Percentiles rank a stretch among this genome's conserved stretches.
phyloP scores from a whole-genome alignment of 371 early-diverging fungal genomes.

The Encephalitozoon romaleae region DNA sequence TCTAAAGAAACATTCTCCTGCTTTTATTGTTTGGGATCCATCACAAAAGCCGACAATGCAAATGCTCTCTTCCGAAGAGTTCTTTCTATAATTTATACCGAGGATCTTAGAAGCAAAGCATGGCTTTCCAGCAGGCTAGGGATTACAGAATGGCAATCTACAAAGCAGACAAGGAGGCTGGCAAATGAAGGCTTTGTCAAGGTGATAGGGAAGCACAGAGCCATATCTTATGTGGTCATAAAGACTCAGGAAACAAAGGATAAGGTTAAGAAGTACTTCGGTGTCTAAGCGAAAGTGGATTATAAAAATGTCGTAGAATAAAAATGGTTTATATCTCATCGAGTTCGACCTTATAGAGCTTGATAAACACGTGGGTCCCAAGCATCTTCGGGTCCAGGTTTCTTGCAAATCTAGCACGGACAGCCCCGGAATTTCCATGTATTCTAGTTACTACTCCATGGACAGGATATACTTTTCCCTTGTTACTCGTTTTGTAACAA shows the following conservation, averaged over 20 bases:
- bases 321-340: conserved; percentile 14
- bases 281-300: neutral
- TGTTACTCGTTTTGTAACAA: conserved; percentile 40
- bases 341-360: conserved; percentile 32
- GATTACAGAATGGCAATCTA: neutral
- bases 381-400: conserved; percentile 54
- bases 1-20: conserved; percentile 29
- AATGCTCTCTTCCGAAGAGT: conserved; percentile 26
- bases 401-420: conserved; percentile 57
- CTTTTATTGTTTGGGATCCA: neutral
- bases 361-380: conserved; percentile 53
- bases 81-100: conserved; percentile 33
- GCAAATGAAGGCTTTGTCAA: conserved; percentile 39
- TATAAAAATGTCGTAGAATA: neutral
- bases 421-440: conserved; percentile 60
- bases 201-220: neutral
- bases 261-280: conserved; percentile 37
- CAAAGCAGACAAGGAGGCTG: conserved; percentile 13
- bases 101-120: neutral
- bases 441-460: conserved; percentile 48
- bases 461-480: conserved; percentile 37
- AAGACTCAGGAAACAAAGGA: conserved; percentile 32
- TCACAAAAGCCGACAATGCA: neutral
- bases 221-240: conserved; percentile 13
- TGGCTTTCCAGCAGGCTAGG: conserved; percentile 28